Conservation (phyloP, 495 filamentous ascomycete genomes). For the Aspergillus indologenus region DNA sequence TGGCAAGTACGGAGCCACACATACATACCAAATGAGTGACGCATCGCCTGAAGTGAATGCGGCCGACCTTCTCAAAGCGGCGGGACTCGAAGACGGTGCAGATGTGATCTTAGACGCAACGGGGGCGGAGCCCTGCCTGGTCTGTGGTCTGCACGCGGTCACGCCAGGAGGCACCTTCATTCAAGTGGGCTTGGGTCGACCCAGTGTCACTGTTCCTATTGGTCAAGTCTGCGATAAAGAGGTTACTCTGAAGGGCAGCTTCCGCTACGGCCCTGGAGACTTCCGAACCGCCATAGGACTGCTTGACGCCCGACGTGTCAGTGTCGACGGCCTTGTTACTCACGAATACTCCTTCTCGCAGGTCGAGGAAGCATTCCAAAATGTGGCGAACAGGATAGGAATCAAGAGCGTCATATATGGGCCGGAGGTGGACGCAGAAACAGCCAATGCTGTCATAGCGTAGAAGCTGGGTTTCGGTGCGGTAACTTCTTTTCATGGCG, state of each 20-base stretch:
- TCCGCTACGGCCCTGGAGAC: constrained; percentile 79
- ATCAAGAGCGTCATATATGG: constrained; percentile 35
- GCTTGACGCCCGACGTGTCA: constrained; percentile 53
- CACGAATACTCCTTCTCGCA: constrained; percentile 28
- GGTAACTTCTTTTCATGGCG: background rate
- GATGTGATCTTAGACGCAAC: constrained; percentile 82
- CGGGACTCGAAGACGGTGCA: constrained; percentile 49
- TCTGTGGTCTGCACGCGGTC: constrained; percentile 67
- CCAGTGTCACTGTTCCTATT: constrained; percentile 78
- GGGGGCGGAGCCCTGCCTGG: constrained; percentile 74
- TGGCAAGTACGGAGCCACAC: constrained; percentile 59
- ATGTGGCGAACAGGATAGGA: constrained; percentile 21
- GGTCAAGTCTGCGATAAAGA: constrained; percentile 78
- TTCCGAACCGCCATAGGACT: constrained; percentile 75
- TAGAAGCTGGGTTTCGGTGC: constrained; percentile 1
- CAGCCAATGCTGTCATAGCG: constrained; percentile 14
- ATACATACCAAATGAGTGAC: constrained; percentile 49
- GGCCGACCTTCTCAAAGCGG: constrained; percentile 21
- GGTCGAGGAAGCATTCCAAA: constrained; percentile 22
- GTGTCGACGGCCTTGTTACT: constrained; percentile 69
- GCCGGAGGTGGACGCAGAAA: constrained; percentile 22
- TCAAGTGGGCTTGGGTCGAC: constrained; percentile 79
- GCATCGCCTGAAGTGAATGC: constrained; percentile 39
- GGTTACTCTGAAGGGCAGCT: constrained; percentile 73
- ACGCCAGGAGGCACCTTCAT: constrained; percentile 75